Evolutionary conservation across 2,329 filamentous ascomycete genomes (phyloP), one percentile per base, ranked within the genome.

Genomic region (Magnaporthiopsis incrustans): DNA sequence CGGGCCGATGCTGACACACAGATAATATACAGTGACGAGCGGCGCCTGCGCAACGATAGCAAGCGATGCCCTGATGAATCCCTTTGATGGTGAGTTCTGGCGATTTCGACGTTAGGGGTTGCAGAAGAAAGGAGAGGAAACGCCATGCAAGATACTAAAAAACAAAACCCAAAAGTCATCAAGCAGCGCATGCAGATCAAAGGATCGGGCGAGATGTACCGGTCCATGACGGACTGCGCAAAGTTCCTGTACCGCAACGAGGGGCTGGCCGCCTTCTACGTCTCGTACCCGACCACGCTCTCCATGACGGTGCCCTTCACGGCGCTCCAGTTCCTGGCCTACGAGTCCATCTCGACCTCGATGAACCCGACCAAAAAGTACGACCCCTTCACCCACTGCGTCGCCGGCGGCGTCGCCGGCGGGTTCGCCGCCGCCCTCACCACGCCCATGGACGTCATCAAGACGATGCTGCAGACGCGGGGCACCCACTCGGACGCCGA

Each of bases 101-200:
- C 15, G 57, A 59, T 60, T 25, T 38, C 6, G 15, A 2, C 7
- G 3, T 38, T 18, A 3, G 4, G 8, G 22, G 3, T 53, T n/a
- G 44, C 22, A 8, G 22, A 4, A 53, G 38, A 22, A 1, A 1
- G 15, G 38, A 22, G 10, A 6, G 15, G 38, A 11, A 33, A 33
- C 1, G 10, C 38, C 15, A 44, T 7, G 15, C 27, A 30, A 44
- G 18, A n/a, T 6, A 4, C 44, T 53, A 53, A 53, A 8, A 22
- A 5, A 18, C 27, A 6, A 30, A 12, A 1, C 30, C 12, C 1
- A 57, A 59, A 72, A 97, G 95, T 99, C 67, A 97, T 99, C 81
- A 99, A 99, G 79, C 95, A 99, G 77, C 91, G 95, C 71, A 99
- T 99, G 95, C 95, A 99, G 77, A 90, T 99, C 66, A 91, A 97